Evolutionary conservation across 2,329 filamentous ascomycete genomes (phyloP), one percentile per base, ranked within the genome.

Genomic region (Cladophialophora exuberans): DNA sequence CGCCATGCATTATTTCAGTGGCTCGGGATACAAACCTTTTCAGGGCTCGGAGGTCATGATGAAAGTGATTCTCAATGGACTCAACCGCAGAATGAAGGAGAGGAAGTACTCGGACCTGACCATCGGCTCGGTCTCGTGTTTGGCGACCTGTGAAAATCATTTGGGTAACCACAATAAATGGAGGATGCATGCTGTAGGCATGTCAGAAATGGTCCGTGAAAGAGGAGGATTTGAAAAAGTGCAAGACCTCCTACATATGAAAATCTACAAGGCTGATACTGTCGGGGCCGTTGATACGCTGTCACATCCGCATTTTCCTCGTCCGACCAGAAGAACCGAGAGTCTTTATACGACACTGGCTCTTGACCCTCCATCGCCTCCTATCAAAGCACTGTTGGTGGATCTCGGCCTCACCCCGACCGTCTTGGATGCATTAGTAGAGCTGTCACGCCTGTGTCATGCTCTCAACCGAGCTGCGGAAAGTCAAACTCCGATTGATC

Each of bases 101-200:
- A 25, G 41, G 2, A 45, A 52, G 10, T 48, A 56, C 7, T 61
- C 60, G 35, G 60, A 60, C 30, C 52, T 42, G 11, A 62, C 60
- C 3, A 62, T 62, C 33, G 57, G 54, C 17, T 55, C 57, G 7
- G 55, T 62, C 1, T 59, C 60, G 10, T 62, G 60, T 36, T 33
- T 62, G 41, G 57, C 57, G 6, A 42, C 57, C 1, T 48, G 48
- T 26, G 60, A 62, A 46, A 57, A 59, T 36, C 30, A 43, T 6
- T 28, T 52, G 6, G 60, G 60, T 6, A 60, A 59, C 36, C 50
- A 56, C 31, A 18, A 44, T n/a, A 51, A 51, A 15, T 60, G 48
- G 48, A 48, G 47, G 22, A 57, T 61, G 49, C 60, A 62, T 20
- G 43, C 49, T 13, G 22, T 49, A 28, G 60, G 60, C 2, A 59